Base-by-base conservation (phyloP, 2,329 filamentous ascomycete species). In the Hypoxylon sp. region DNA sequence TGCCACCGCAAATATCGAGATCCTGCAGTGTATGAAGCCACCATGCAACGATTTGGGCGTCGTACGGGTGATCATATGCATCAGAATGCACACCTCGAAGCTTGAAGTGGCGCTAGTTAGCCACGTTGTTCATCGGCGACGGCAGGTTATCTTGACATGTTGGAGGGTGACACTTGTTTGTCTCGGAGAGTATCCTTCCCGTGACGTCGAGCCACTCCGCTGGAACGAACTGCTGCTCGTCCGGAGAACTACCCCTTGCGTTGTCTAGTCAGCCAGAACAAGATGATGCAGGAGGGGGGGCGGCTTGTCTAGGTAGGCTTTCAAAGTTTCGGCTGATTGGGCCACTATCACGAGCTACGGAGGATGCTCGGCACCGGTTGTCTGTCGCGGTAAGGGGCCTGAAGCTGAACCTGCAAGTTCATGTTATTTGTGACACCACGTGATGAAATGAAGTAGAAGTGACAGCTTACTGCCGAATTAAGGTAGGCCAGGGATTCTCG, bases 101-200 rank as follows among this genome's bases (percentile, higher is more conserved):
- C 17, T 26, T 46, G 49, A 26, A 26, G 22, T 28, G 50, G 17
- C n/a, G n/a, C n/a, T n/a, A n/a, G 22, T 51, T 34, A 17, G 11
- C 32, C 50, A 39, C 41, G 20, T 50, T 46, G 59, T 55, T 43
- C 47, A 54, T 55, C 53, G 48, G 48, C 34, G 41, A 44, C 54
- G 50, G 43, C 54, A 37, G 32, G 32, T 37, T 37, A 15, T 37
- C n/a, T n/a, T 37, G 32, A 37, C 32, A 24, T 19, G 26, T 41
- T 28, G 26, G 17, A 47, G 17, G 39, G 55, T 63, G 37, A 62
- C 60, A 59, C 60, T 30, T 37, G 24, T 26, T 26, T 39, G 41
- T 63, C 32, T 56, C 56, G 56, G 60, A 26, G 46, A 2, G 43
- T 28, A 13, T 13, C n/a, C 44, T 41, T 43, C 44, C 60, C 56